Evolutionary conservation across 495 filamentous ascomycete species (phyloP).

Genomic region (Glutinoglossum americanum): DNA sequence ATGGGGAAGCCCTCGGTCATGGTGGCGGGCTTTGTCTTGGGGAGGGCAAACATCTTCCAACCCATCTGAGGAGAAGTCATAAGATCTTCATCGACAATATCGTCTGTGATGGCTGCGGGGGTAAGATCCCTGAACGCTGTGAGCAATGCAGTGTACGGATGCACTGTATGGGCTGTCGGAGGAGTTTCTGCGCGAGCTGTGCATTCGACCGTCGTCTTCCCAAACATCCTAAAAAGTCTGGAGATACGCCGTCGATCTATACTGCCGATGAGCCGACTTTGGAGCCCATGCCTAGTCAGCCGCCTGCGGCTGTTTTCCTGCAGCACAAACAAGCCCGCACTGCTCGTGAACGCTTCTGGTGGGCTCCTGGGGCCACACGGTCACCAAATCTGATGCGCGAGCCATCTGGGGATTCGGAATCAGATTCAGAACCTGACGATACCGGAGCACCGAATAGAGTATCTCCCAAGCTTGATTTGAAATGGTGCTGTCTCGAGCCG

Average conservation of each 20-base stretch:
- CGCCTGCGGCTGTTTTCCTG: background rate
- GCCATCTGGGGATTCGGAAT: constrained; percentile 13
- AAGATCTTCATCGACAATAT: constrained; percentile 28
- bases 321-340: background rate
- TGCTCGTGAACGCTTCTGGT: constrained; percentile 23
- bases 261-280: constrained; percentile 2
- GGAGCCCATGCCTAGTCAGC: background rate
- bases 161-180: constrained; percentile 41
- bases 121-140: constrained; percentile 31
- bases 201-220: constrained; percentile 34
- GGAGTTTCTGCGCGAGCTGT: constrained; percentile 38
- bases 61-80: constrained; percentile 34
- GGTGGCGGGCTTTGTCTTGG: constrained; percentile 20
- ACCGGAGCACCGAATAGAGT: constrained; percentile 13
- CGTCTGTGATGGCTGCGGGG: constrained; percentile 32
- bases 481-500: constrained; percentile 42
- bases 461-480: constrained; percentile 27
- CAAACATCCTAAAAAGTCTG: background rate
- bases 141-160: constrained; percentile 41
- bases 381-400: constrained; percentile 39
- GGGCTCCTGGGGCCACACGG: constrained; percentile 30
- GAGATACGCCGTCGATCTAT: constrained; percentile 9
- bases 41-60: constrained; percentile 32
- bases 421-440: constrained; percentile 1
- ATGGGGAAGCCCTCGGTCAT: constrained; percentile 33